Base-by-base conservation (phyloP, 805 yeast genomes). In the Alloascoidea hylecoeti region DNA sequence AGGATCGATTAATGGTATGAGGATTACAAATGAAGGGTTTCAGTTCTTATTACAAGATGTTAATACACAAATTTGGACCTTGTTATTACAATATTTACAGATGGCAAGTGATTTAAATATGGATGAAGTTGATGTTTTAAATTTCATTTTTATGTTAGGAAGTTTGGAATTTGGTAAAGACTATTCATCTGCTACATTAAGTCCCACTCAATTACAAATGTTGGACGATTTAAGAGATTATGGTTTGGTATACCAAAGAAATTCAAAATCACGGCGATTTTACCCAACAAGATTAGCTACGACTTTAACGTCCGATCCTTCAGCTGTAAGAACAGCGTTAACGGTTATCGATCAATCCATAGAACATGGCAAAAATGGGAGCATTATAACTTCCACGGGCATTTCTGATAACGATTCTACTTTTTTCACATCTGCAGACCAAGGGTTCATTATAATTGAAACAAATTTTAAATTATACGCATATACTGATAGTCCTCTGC, bases 61-160 rank as follows among this genome's bases (percentile, higher is more conserved):
- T 17, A 86, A 85, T 53, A 80, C 95, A 0, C 98, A 92, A 57
- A 78, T 92, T 14, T 92, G 98, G 98, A 78, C 95, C 0, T 60
- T 92, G 33, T 60, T 92, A 35, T 60, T 92, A 32, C 96, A 92
- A 53, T 92, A 92, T 53, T 61, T 92, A 43, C 79, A 82, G 52
- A 70, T 84, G 67, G 73, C 96, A 1, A 89, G 83, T 50, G 75
- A 76, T 17, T 65, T 84, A 38, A 74, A 82, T 50, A 84, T 88
- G 95, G 95, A 92, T 57, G 86, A 95, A 0, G 97, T 92, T 15
- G 98, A 92, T 50, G 95, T 92, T 28, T 64, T 92, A 35, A 88
- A 89, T 56, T 92, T 92, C 56, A 79, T 92, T 9, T 92, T 92
- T 60, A 78, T 89, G 74, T 63, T 92, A 34, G 97, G 97, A 4